Evolutionary conservation across 2,329 filamentous ascomycete genomes (phyloP), one percentile per base, ranked within the genome.

Genomic region (Aspergillus eucalypticola): DNA sequence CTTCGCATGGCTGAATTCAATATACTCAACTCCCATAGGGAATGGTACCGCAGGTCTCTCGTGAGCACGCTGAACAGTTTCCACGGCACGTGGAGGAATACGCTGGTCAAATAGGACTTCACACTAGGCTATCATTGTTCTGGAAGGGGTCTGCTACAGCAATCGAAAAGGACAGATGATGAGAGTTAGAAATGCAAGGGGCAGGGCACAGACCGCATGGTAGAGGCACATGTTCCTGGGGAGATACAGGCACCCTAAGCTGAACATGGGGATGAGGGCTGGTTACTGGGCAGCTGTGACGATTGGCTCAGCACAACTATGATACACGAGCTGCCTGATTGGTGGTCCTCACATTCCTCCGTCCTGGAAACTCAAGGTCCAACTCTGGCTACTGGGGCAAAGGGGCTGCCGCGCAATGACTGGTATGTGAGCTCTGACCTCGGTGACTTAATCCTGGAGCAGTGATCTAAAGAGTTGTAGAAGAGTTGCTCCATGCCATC

Each of bases 11-110:
- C 62, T 58, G 46, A 62, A 39, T 19, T 57, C 57, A 42, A 64
- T 64, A 52, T 54, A 60, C 54, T 61, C 64, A 51, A 54, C 39
- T 46, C 65, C 64, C 65, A 67, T 67, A 44, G 38, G 56, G 58
- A 52, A 23, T 32, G 44, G 17, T 46, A 39, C 38, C 39, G 53
- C n/a, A 46, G 56, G 44, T 15, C 23, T 58, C 19, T 53, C 38
- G 29, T 19, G 21, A 11, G 27, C 27, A 23, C 10, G 8, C 19
- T 39, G 44, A 17, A 46, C 53, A 35, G 7, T 21, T 25, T 27
- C 25, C 41, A 32, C 32, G 53, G 19, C 39, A 55, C 53, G 42
- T 21, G 53, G 39, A 46, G 29, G 42, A 32, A 55, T 42, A 46
- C 39, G 38, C 27, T n/a, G 25, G 19, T 19, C 52, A 54, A 41